Evolutionary conservation across 345 rosid species (phyloP), one percentile per base, ranked within the genome.

Genomic region (Eucalyptus curtisii): DNA sequence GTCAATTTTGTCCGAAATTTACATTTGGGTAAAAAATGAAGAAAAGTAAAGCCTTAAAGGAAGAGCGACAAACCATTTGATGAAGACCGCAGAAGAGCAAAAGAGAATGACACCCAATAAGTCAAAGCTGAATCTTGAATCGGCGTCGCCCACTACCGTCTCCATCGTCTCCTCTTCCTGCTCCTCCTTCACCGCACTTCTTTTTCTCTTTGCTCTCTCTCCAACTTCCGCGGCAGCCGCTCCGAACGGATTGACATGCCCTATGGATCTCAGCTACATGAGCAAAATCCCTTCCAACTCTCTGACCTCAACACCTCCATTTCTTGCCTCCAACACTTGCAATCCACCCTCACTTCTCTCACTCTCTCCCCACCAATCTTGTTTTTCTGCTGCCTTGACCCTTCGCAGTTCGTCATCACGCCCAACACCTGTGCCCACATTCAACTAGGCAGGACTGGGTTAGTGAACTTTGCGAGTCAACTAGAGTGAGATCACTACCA

Each of bases 221-320:
- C 59, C 87, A 16, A 45, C 66, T 47, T 27, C 87, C 13, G 16
- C 87, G 13, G 85, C 87, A 49, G 50, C 87, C 89, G 16, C 81
- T 53, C 30, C 42, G 3, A n/a, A 86, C 8, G 10, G 57, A 85
- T 30, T 53, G 27, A 44, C 87, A 53, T 97, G 99, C 84, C 97
- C 99, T 31, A 53, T 95, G 88, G 95, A 94, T 90, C 94, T 96
- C 89, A 91, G 79, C 71, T 95, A 95, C 88, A 95, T 95, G 40
- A 86, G 89, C 3, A 93, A 87, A 88, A 89, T 96, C 92, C 97
- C 97, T 88, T 96, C 98, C 98, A 95, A 96, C 96, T 98, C 85
- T 94, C 96, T 0, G 45, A 94, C 88, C 90, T 94, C 87, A 30
- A 91, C 57, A 91, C 96, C 86, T 93, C 98, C 19, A 15, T 80